These are phyloP conservation scores for Didymellaceae sp. DNA, from an alignment of 2,329 filamentous ascomycete species.

Conservation along the genomic window DNA sequence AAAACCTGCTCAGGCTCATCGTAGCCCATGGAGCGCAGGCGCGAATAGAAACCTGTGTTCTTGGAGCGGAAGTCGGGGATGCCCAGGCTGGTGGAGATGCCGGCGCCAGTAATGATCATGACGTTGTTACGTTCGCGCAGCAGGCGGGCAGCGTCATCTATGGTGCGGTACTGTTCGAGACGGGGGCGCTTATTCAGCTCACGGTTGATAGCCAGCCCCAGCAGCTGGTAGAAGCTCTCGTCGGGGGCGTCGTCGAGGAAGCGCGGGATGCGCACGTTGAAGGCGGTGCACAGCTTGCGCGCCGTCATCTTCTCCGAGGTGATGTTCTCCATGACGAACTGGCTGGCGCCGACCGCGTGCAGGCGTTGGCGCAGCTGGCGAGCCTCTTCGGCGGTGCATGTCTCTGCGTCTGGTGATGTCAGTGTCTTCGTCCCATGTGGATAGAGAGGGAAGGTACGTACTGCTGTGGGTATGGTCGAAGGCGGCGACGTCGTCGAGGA, in stretches of 20 bases:
- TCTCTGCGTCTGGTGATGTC: conserved; percentile 29
- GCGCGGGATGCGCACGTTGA: conserved; percentile 75
- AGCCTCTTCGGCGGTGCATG: conserved; percentile 61
- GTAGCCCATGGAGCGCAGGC: conserved; percentile 77
- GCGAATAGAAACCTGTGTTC: conserved; percentile 87
- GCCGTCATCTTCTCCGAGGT: conserved; percentile 71
- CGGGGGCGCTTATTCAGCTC: conserved; percentile 85
- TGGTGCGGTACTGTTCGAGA: conserved; percentile 77
- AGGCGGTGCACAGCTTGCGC: conserved; percentile 85
- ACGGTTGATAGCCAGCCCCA: conserved; percentile 78
- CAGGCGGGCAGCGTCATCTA: conserved; percentile 84
- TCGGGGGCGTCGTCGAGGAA: conserved; percentile 78
- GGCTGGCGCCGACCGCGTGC: conserved; percentile 75
- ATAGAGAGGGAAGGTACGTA: conserved; percentile 9
- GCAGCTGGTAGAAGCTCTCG: conserved; percentile 74
- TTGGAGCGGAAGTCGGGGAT: conserved; percentile 98
- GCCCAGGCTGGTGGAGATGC: conserved; percentile 94
- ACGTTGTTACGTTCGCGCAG: conserved; percentile 80
- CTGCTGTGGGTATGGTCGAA: conserved; percentile 37
- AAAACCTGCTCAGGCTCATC: conserved; percentile 94
- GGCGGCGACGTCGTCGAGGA: conserved; percentile 41
- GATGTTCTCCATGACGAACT: conserved; percentile 70
- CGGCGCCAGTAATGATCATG: conserved; percentile 91
- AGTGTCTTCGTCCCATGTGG: neutral
- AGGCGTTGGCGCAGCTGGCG: conserved; percentile 72